These are phyloP conservation scores for Neolentinus lepideus DNA, from an alignment of 1,284 basidiomycete species.

Conservation along the genomic window DNA sequence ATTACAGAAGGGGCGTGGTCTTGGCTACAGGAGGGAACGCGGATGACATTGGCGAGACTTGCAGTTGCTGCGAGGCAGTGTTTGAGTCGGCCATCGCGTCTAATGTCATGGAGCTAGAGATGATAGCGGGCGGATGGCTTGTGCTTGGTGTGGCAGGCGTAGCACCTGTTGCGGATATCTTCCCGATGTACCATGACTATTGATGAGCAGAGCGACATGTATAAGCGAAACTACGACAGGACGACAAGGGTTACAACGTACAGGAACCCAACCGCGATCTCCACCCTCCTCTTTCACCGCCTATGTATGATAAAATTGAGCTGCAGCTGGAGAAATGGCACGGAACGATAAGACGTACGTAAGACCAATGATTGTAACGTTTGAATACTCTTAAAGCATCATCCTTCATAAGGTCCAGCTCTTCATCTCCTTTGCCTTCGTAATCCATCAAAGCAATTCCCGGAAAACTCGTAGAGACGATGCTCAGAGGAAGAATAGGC, in stretches of 20 bases:
- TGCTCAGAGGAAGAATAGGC: slow-evolving; percentile 80
- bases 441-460: slow-evolving; percentile 95
- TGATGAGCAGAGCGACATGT: neutral
- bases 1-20: neutral
- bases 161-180: slow-evolving; percentile 15
- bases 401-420: slow-evolving; percentile 81
- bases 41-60: slow-evolving; percentile 19
- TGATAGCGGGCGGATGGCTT: neutral
- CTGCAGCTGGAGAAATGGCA: neutral
- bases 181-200: slow-evolving; percentile 23
- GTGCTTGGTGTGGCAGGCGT: slow-evolving; percentile 14
- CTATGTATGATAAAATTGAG: neutral
- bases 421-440: slow-evolving; percentile 83
- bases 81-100: slow-evolving; percentile 9
- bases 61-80: slow-evolving; percentile 7
- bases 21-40: slow-evolving; percentile 14
- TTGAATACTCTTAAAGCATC: slow-evolving; percentile 91
- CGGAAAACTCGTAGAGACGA: slow-evolving; percentile 91
- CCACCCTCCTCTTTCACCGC: slow-evolving; percentile 75
- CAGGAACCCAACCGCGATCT: slow-evolving; percentile 88
- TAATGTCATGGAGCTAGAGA: slow-evolving; percentile 7
- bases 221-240: neutral
- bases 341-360: slow-evolving; percentile 38
- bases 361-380: slow-evolving; percentile 96
- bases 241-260: slow-evolving; percentile 25